Percentiles rank a stretch among this genome's conserved stretches.
Evolutionary conservation across 129 eudicot species (phyloP).

Genomic region (Artemisia tridentata): DNA sequence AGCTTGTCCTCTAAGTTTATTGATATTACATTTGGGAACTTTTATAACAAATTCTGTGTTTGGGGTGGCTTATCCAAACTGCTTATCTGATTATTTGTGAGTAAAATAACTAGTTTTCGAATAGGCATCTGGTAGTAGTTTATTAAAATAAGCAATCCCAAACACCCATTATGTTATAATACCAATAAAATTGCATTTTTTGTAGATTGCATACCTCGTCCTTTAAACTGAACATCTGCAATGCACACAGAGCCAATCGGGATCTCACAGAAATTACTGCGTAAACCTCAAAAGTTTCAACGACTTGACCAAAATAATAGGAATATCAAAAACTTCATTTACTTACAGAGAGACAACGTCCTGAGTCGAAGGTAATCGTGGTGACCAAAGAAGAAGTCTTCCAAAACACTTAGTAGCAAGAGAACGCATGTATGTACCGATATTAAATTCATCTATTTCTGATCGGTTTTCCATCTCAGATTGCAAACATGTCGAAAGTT

Average conservation of each 20-base stretch:
- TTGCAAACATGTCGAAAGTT: conserved; percentile 36
- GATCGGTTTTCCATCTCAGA: conserved; percentile 34
- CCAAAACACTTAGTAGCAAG: conserved; percentile 55
- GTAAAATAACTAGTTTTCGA: too few species aligned
- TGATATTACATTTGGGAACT: too few species aligned
- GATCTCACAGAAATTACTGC: conserved; percentile 62
- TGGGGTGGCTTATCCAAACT: background rate
- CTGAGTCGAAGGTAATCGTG: conserved; percentile 65
- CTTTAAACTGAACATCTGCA: conserved; percentile 77
- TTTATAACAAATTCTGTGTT: too few species aligned
- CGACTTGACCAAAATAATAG: background rate
- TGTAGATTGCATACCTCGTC: conserved; percentile 57
- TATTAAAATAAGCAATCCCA: too few species aligned
- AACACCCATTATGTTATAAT: background rate
- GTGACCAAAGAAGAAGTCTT: conserved; percentile 65
- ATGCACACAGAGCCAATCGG: conserved; percentile 77
- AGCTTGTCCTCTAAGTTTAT: too few species aligned
- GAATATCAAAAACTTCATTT: background rate
- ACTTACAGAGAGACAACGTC: conserved; percentile 71
- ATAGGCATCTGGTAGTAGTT: too few species aligned
- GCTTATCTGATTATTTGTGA: background rate
- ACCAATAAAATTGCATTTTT: background rate
- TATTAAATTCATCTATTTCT: conserved; percentile 29
- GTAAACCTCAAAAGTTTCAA: conserved; percentile 15
- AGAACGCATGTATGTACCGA: conserved; percentile 37